phyloP scores from a whole-genome alignment of 2,329 filamentous ascomycete genomes.

The Cercospora berteroae region DNA sequence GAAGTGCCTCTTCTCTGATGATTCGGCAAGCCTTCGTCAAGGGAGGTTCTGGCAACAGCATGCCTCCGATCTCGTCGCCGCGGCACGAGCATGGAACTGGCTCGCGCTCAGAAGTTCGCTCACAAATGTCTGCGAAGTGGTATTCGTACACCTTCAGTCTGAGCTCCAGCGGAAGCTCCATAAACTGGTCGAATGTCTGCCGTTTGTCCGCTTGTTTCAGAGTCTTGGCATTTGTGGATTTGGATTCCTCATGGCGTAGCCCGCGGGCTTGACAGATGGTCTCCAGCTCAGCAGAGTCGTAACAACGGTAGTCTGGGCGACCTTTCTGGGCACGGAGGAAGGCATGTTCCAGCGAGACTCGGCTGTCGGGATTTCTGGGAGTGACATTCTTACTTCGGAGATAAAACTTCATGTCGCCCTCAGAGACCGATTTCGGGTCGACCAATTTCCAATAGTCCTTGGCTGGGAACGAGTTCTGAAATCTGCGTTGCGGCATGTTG shows the following conservation, averaged over 20 bases:
- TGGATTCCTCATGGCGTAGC: not conserved
- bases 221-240: not conserved
- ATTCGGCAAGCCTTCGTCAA: not conserved
- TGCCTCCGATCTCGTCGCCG: not conserved
- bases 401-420: not conserved
- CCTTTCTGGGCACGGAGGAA: not conserved
- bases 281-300: not conserved
- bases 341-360: not conserved
- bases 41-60: not conserved
- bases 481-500: not conserved
- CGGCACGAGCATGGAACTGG: not conserved
- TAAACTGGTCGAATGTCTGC: not conserved
- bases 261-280: not conserved
- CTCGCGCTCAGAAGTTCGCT: not conserved
- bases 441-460: not conserved
- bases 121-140: slow-evolving; percentile 3
- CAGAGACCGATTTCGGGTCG: not conserved
- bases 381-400: not conserved
- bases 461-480: not conserved
- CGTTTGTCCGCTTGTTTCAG: not conserved
- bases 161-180: not conserved
- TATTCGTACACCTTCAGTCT: not conserved
- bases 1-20: not conserved
- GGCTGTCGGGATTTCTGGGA: not conserved
- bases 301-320: not conserved